Evolutionary conservation across 768 basidiomycete genomes (phyloP).

Genomic region (Auricularia sp.): DNA sequence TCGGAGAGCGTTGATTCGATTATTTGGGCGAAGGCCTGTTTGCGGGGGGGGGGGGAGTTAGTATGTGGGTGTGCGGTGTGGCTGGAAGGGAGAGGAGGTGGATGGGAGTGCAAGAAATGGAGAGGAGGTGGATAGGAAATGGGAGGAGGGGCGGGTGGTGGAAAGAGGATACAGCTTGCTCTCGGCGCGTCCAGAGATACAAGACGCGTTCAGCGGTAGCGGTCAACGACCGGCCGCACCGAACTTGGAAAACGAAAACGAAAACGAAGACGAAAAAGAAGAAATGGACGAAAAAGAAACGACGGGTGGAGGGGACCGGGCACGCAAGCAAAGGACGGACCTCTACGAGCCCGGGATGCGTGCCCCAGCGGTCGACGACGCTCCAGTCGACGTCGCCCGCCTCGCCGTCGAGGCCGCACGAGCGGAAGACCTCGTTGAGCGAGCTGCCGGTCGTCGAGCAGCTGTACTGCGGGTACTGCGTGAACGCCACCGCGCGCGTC

Average conservation of each 20-base stretch:
- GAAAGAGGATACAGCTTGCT: too few relatives aligned
- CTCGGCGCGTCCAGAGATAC: too few relatives aligned
- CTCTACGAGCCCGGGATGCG: conserved; percentile 89
- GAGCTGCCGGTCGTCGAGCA: conserved; percentile 98
- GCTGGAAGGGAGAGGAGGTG: not conserved
- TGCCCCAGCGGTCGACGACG: conserved; percentile 97
- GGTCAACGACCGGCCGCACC: too few relatives aligned
- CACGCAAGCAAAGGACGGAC: conserved; percentile 33
- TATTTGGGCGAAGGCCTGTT: conserved; percentile 82
- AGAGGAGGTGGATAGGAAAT: not conserved
- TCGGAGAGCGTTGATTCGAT: conserved; percentile 72
- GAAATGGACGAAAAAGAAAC: not conserved
- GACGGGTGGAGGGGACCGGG: not conserved
- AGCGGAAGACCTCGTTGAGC: conserved; percentile 79
- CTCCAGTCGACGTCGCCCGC: conserved; percentile 79
- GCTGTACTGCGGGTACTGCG: conserved; percentile 97
- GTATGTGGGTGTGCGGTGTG: not conserved
- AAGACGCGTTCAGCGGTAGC: too few relatives aligned
- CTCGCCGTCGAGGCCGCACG: conserved; percentile 47
- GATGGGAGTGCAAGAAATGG: too few relatives aligned
- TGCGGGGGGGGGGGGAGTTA: not conserved
- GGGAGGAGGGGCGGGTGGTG: too few relatives aligned
- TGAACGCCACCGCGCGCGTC: conserved; percentile 86
- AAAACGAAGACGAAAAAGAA: too few relatives aligned
- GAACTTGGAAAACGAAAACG: too few relatives aligned